A percentile compares a stretch with the other conserved stretches of the same genome.
Conservation (phyloP, 139 green algal species). For the Chlorella sp. region DNA sequence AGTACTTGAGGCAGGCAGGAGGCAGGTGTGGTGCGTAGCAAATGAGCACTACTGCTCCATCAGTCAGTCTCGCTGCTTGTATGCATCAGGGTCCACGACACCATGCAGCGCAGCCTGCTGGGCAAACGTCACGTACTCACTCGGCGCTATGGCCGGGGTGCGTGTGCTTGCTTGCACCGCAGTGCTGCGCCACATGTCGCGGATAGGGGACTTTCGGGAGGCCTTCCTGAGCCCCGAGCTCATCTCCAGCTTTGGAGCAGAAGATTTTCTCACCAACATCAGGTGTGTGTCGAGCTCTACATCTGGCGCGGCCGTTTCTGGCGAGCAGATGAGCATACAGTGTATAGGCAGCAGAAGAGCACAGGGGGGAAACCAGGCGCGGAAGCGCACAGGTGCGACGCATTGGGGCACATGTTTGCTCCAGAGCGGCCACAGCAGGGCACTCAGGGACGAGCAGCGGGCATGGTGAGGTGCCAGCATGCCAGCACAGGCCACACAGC, state of each 20-base stretch:
- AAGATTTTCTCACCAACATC: conserved; percentile 40
- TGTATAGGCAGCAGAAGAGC: not conserved
- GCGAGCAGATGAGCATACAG: not conserved
- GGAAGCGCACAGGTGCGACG: not conserved
- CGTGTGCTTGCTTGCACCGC: too few species aligned
- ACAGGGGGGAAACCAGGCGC: not conserved
- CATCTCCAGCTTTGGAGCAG: conserved; percentile 22
- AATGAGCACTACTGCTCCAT: too few species aligned
- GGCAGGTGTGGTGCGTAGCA: too few species aligned
- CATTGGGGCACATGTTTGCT: not conserved
- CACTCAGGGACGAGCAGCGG: not conserved
- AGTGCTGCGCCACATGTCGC: conserved; percentile 55
- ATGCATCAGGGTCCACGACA: too few species aligned
- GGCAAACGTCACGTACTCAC: too few species aligned
- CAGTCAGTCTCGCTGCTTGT: too few species aligned
- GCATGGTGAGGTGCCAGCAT: too few species aligned
- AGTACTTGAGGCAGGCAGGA: too few species aligned
- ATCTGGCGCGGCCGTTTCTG: not conserved
- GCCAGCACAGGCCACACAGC: too few species aligned
- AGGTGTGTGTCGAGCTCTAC: conserved; percentile 7
- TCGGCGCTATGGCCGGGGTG: too few species aligned
- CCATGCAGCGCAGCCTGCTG: too few species aligned
- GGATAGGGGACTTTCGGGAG: conserved; percentile 63
- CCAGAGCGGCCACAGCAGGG: not conserved
- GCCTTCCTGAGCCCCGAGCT: conserved; percentile 48